A percentile compares a stretch with the other conserved stretches of the same genome.
Conservation (phyloP, 345 rosid species). For the Melastoma malabathricum region DNA sequence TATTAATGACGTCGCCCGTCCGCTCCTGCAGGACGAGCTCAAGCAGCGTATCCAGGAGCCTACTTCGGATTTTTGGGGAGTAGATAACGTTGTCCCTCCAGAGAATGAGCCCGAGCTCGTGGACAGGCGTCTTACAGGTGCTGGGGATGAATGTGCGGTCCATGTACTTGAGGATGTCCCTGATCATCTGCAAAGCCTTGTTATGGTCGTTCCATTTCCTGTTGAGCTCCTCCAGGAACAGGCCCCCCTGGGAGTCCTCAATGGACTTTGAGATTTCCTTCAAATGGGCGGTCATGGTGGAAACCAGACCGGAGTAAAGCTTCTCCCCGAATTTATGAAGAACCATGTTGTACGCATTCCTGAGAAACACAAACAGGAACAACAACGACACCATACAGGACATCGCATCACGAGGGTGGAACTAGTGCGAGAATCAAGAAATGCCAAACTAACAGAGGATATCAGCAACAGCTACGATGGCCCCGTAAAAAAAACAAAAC, state of each 20-base stretch:
- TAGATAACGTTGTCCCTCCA: constrained; percentile 88
- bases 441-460: neutral
- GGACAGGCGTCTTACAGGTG: constrained; percentile 72
- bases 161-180: constrained; percentile 98
- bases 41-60: constrained; percentile 72
- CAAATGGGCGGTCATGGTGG: constrained; percentile 86
- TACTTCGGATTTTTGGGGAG: constrained; percentile 54
- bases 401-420: too few species aligned
- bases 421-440: neutral
- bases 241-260: constrained; percentile 89
- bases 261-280: constrained; percentile 62
- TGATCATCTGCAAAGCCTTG: constrained; percentile 92
- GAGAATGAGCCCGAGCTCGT: constrained; percentile 75
- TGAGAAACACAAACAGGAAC: constrained; percentile 19
- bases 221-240: constrained; percentile 81
- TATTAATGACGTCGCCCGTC: constrained; percentile 80
- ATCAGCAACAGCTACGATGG: neutral
- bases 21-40: constrained; percentile 73
- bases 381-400: too few species aligned
- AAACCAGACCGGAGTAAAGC: constrained; percentile 69
- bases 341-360: constrained; percentile 99
- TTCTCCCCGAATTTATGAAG: constrained; percentile 92
- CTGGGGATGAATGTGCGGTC: constrained; percentile 84
- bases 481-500: neutral
- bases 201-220: constrained; percentile 97